Evolutionary conservation across 2,329 filamentous ascomycete genomes (phyloP).

Genomic region (Diaporthe helianthi): DNA sequence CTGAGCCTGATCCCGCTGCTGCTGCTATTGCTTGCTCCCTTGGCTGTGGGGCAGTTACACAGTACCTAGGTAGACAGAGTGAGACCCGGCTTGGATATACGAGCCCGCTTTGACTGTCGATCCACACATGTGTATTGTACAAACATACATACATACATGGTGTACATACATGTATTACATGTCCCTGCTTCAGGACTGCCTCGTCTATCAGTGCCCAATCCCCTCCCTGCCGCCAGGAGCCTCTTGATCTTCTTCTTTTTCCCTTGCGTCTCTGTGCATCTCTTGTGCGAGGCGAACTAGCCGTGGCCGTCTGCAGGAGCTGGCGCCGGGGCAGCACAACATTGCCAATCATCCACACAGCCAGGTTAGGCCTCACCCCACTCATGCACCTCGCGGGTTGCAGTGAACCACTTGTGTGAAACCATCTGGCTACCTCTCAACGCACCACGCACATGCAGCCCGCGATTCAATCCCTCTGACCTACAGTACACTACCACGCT

Average conservation of each 20-base stretch:
- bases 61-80: neutral
- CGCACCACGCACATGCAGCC: conserved; percentile 28
- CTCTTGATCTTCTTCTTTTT: neutral
- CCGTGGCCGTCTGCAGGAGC: conserved; percentile 16
- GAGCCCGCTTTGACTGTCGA: neutral
- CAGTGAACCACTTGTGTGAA: conserved; percentile 34
- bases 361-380: conserved; percentile 29
- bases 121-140: neutral
- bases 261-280: neutral
- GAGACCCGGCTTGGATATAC: conserved; percentile 1
- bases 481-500: neutral
- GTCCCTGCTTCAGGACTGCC: neutral
- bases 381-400: conserved; percentile 29
- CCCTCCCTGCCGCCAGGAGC: conserved; percentile 12
- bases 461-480: conserved; percentile 15
- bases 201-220: conserved; percentile 27
- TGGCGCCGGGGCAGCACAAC: conserved; percentile 22
- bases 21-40: neutral
- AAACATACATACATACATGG: too few relatives aligned
- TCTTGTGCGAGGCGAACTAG: conserved; percentile 31
- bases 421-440: conserved; percentile 33
- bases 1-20: neutral
- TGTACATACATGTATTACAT: too few relatives aligned
- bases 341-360: conserved; percentile 28
- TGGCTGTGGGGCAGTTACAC: conserved; percentile 1